phyloP scores from a whole-genome alignment of 257 asterid species.

The Lycium ferocissimum region DNA sequence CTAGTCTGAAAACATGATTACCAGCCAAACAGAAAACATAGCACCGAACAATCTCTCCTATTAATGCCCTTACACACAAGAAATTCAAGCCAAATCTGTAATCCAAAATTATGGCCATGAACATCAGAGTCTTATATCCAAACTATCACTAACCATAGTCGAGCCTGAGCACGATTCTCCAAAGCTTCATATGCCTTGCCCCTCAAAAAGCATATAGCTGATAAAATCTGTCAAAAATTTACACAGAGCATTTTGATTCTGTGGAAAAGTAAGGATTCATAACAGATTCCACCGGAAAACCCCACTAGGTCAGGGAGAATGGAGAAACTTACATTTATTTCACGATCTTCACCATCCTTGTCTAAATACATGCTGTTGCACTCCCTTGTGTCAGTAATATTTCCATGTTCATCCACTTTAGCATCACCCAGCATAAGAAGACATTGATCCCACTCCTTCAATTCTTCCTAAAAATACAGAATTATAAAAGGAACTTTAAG shows the following conservation, averaged over 20 bases:
- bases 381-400: slow-evolving; percentile 80
- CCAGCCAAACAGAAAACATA: slow-evolving; percentile 7
- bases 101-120: not conserved
- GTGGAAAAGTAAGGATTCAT: not conserved
- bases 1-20: not conserved
- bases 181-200: slow-evolving; percentile 97
- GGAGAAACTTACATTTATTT: slow-evolving; percentile 77
- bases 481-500: not conserved
- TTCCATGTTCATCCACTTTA: slow-evolving; percentile 91
- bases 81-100: slow-evolving; percentile 9
- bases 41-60: not conserved
- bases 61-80: not conserved
- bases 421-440: slow-evolving; percentile 95
- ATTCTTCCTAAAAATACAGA: slow-evolving; percentile 65
- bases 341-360: slow-evolving; percentile 97
- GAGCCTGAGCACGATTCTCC: slow-evolving; percentile 92
- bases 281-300: not conserved
- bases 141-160: slow-evolving; percentile 71
- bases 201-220: slow-evolving; percentile 94
- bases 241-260: slow-evolving; percentile 20
- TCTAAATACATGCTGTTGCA: slow-evolving; percentile 78
- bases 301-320: slow-evolving; percentile 5
- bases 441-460: slow-evolving; percentile 99
- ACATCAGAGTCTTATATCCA: slow-evolving; percentile 24
- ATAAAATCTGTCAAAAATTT: slow-evolving; percentile 64